phyloP scores from a whole-genome alignment of 2,329 filamentous ascomycete species.

The Xylariaceae sp. region DNA sequence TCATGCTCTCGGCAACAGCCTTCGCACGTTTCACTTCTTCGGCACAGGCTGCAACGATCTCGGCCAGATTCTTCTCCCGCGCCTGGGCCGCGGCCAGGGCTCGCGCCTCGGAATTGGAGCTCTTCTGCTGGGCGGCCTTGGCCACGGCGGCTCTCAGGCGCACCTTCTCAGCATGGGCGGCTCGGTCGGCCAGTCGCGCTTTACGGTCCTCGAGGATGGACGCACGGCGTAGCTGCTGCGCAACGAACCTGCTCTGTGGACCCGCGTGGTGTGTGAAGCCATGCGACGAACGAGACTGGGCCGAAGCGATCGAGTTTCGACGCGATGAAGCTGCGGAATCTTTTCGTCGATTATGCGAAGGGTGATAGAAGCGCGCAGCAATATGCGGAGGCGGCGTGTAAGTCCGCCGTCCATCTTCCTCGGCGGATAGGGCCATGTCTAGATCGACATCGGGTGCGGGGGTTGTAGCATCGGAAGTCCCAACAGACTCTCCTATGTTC shows the following conservation, averaged over 20 bases:
- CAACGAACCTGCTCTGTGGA: slow-evolving; percentile 71
- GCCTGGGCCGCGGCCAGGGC: slow-evolving; percentile 73
- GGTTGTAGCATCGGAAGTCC: slow-evolving; percentile 25
- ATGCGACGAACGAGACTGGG: slow-evolving; percentile 64
- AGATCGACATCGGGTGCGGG: slow-evolving; percentile 29
- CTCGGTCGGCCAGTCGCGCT: slow-evolving; percentile 71
- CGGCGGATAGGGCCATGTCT: slow-evolving; percentile 27
- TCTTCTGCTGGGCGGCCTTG: slow-evolving; percentile 62
- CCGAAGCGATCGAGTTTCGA: slow-evolving; percentile 73
- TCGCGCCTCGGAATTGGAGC: slow-evolving; percentile 65
- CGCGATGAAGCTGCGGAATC: slow-evolving; percentile 73
- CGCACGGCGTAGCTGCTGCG: slow-evolving; percentile 72
- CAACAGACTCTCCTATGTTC: slow-evolving; percentile 34
- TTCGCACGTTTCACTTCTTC: slow-evolving; percentile 80
- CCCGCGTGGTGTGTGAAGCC: slow-evolving; percentile 47
- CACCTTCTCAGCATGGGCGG: slow-evolving; percentile 78
- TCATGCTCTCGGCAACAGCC: slow-evolving; percentile 75
- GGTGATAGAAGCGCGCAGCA: slow-evolving; percentile 71
- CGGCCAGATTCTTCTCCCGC: slow-evolving; percentile 72
- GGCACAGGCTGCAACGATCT: slow-evolving; percentile 74
- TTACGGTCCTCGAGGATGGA: slow-evolving; percentile 78
- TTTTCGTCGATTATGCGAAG: slow-evolving; percentile 60
- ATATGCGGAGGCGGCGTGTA: slow-evolving; percentile 69
- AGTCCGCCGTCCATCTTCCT: slow-evolving; percentile 34
- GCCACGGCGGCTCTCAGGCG: slow-evolving; percentile 68